Base-by-base conservation (phyloP, 139 green algal genomes). In the Coccomyxa sp. region DNA sequence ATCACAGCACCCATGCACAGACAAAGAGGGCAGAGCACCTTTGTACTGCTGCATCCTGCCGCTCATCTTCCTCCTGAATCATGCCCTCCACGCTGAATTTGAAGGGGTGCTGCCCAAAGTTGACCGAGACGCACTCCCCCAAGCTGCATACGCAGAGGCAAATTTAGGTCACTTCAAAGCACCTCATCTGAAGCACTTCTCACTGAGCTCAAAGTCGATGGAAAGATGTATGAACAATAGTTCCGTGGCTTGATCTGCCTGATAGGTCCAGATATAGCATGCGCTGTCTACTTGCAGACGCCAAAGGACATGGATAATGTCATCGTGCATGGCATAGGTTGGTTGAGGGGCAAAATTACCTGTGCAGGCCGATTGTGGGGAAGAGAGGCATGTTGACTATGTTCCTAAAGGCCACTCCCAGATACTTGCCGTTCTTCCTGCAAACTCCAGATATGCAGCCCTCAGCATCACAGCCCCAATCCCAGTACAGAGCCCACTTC, bases 321-420 rank as follows among this genome's bases (percentile, higher is more conserved):
- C n/a, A n/a, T n/a, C n/a, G n/a, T n/a, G n/a, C n/a, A n/a, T n/a
- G n/a, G n/a, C n/a, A n/a, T n/a, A n/a, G n/a, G n/a, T n/a, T n/a
- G n/a, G n/a, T n/a, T n/a, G n/a, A n/a, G n/a, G n/a, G n/a, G n/a
- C n/a, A n/a, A n/a, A n/a, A n/a, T n/a, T n/a, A 88, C 86, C 90
- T 96, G 89, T 98, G 94, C 39, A 98, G 85, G 9, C 93, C 94
- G 0, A 97, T 75, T 5, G 94, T 97, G 5, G 94, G 94, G 35
- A 86, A 94, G 29, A 98, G 88, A 16, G 77, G 74, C n/a, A 81
- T 71, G 3, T 70, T 72, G 2, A 71, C 68, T 22, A 97, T 86
- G 74, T 83, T 74, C 27, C 82, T 70, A 80, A 95, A 97, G 0
- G 94, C 93, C 0, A 86, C 84, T 1, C 89, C 88, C 16, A 98